Percentiles rank a stretch among this genome's conserved stretches.
Conservation (phyloP, 2,329 filamentous ascomycete species). For the Chaetomiaceae sp. region DNA sequence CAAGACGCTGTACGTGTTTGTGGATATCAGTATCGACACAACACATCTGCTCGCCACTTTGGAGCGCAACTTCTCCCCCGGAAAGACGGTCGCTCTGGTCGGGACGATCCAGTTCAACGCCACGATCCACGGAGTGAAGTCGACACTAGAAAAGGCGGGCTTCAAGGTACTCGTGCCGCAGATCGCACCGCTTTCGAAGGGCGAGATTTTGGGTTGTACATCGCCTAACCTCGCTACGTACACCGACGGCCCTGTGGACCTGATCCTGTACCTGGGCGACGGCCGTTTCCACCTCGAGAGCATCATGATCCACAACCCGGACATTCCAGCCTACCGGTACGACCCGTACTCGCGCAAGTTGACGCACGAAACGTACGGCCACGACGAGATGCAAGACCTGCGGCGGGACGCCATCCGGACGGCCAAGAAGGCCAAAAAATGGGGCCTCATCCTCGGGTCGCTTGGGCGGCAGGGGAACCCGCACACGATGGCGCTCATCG, state of each 20-base stretch:
- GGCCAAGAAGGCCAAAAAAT: conserved; percentile 75
- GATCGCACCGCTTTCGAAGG: conserved; percentile 86
- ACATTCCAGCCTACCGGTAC: conserved; percentile 87
- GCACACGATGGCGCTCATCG: conserved; percentile 82
- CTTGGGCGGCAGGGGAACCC: conserved; percentile 94
- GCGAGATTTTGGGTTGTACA: conserved; percentile 96
- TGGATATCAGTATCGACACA: conserved; percentile 94
- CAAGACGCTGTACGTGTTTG: conserved; percentile 95
- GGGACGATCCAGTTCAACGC: conserved; percentile 99
- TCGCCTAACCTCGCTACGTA: conserved; percentile 54
- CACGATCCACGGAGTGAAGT: conserved; percentile 80
- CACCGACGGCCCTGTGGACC: conserved; percentile 50
- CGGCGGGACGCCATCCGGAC: conserved; percentile 70
- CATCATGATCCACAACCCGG: conserved; percentile 97
- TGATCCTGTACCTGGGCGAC: conserved; percentile 85
- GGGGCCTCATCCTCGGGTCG: conserved; percentile 91
- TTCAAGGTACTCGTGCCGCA: conserved; percentile 86
- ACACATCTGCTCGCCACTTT: conserved; percentile 80
- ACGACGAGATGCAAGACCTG: conserved; percentile 82
- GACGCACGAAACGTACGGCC: conserved; percentile 86
- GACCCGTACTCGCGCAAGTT: conserved; percentile 92
- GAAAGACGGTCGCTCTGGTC: conserved; percentile 86
- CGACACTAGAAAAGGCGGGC: conserved; percentile 73
- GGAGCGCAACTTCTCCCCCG: conserved; percentile 77
- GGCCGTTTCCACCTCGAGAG: conserved; percentile 95